Base-by-base conservation (phyloP, 176 grass and related monocot species). In the Stipa capillata region DNA sequence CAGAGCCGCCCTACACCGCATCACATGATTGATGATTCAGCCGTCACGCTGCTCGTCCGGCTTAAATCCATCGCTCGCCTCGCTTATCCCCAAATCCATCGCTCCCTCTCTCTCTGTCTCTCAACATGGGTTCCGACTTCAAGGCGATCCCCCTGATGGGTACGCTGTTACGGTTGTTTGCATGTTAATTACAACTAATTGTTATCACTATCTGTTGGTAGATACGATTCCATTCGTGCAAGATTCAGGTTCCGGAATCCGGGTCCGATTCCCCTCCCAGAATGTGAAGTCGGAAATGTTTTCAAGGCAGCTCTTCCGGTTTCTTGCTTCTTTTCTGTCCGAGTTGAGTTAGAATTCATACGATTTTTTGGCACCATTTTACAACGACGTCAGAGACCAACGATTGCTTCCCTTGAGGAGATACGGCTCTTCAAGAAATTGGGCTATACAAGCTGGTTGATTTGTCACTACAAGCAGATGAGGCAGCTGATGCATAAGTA, bases 81-180 rank as follows among this genome's bases (percentile, higher is more conserved):
- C 47, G 4, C 41, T 50, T 80, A 73, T 80, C 84, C 32, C 40
- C 23, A 43, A 28, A 25, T 14, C 28, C 31, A 23, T 3, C 14
- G 8, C 1, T 32, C 12, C 7, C 10, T 50, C 33, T 25, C 25
- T 14, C 50, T 8, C 41, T 32, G 27, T 23, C 41, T 58, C 10
- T 33, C 66, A 28, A 16, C 82, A 95, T 92, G 92, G 87, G 72
- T 35, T 92, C 87, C 87, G 87, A 85, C 63, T 95, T 95, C 89
- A 89, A 85, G 73, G 66, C 87, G 25, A 95, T 95, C 29, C 89
- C 93, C 31, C 73, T 95, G 55, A 92, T 95, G 16, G 93, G 93
- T 95, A 91, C 4, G 79, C 11, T 8, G 1, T 2, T 14, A 52
- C 10, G 4, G 2, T 28, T 68, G 24, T n/a, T n/a, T n/a, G n/a